Percentiles rank a stretch among this genome's conserved stretches.
Conservation (phyloP, 2,329 filamentous ascomycete genomes). For the Cercospora sp. region DNA sequence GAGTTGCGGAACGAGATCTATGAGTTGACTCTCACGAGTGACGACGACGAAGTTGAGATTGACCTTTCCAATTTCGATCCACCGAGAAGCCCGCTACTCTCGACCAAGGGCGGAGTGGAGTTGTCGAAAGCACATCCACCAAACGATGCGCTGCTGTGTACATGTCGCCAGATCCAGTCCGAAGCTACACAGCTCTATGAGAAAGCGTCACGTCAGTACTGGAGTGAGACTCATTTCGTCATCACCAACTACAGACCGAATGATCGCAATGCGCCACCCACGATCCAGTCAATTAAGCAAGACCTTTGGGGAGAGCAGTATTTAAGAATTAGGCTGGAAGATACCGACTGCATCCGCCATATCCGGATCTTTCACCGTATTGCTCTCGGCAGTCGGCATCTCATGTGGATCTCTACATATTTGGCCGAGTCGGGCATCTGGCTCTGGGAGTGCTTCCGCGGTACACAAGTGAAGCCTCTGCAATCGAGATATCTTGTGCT, state of each 20-base stretch:
- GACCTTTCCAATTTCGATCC: background rate
- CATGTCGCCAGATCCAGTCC: background rate
- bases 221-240: background rate
- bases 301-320: background rate
- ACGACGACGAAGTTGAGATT: background rate
- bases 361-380: background rate
- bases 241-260: background rate
- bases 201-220: background rate
- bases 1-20: constrained; percentile 4
- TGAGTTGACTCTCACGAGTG: background rate
- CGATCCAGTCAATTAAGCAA: background rate
- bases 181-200: background rate
- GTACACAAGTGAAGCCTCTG: background rate
- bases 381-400: too few species aligned
- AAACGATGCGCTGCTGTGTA: background rate
- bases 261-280: background rate
- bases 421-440: too few species aligned
- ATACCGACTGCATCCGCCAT: too few species aligned
- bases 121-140: background rate
- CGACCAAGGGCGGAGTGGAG: background rate
- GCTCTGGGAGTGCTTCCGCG: too few species aligned
- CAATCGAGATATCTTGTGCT: background rate
- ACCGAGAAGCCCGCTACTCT: background rate
- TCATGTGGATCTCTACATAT: too few species aligned
- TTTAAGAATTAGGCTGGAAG: too few species aligned